Evolutionary conservation across 2,329 filamentous ascomycete species (phyloP).

Genomic region (Graphilbum ipis-grandicollis): DNA sequence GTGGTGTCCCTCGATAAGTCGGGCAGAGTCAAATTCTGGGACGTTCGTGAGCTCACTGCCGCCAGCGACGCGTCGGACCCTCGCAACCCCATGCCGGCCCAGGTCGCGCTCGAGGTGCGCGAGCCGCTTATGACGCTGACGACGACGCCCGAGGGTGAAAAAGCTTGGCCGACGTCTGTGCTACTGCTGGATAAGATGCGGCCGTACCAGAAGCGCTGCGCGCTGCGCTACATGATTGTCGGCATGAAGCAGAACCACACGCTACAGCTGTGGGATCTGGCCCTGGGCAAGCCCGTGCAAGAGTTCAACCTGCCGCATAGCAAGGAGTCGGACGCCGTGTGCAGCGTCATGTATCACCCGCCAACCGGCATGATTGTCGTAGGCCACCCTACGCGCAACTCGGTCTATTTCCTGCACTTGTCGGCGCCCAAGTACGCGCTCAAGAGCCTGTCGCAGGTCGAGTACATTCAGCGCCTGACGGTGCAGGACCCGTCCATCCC

Average conservation of each 20-base stretch:
- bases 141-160: constrained; percentile 74
- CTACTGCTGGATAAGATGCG: constrained; percentile 92
- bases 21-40: constrained; percentile 95
- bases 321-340: constrained; percentile 94
- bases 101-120: constrained; percentile 56
- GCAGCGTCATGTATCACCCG: constrained; percentile 89
- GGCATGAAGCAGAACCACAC: constrained; percentile 99
- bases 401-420: constrained; percentile 89
- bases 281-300: constrained; percentile 85
- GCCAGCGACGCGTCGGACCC: constrained; percentile 32
- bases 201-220: constrained; percentile 77
- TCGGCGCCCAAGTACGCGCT: constrained; percentile 88
- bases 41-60: constrained; percentile 62
- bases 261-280: constrained; percentile 94
- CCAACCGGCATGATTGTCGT: constrained; percentile 85
- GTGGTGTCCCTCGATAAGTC: constrained; percentile 95
- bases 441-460: constrained; percentile 67
- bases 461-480: constrained; percentile 65
- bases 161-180: constrained; percentile 93
- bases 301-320: constrained; percentile 93
- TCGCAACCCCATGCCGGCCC: constrained; percentile 32
- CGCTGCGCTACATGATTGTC: constrained; percentile 87
- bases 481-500: constrained; percentile 56
- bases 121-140: constrained; percentile 74
- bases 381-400: constrained; percentile 91